Evolutionary conservation across 1,284 basidiomycete species (phyloP), one percentile per base, ranked within the genome.

Genomic region (Erythrobasidium hasegawianum): DNA sequence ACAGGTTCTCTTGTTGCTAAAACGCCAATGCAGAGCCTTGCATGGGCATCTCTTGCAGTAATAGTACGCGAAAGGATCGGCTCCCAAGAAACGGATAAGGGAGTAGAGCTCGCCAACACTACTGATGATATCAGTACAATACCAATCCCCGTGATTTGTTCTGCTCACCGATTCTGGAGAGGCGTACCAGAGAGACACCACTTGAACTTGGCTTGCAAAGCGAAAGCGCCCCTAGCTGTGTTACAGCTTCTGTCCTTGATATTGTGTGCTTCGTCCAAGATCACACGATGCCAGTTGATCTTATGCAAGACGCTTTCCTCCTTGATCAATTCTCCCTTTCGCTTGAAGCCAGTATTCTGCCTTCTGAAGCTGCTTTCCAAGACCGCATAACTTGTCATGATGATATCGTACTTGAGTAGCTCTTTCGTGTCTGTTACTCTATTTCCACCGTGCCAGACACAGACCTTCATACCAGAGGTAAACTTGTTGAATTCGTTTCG

Each of bases 161-260:
- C 16, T 18, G 26, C 57, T 22, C 26, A 59, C 57, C 64, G 53
- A 50, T 70, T 69, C 59, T 69, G 68, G 11, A 69, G 39, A 7
- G 68, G 94, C n/a, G 94, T 97, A n/a, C 95, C 96, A 26, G 93
- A 97, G 33, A 99, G 81, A 78, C 96, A 98, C 96, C 96, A 99
- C 69, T 86, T 86, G 72, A 86, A 91, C 67, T 84, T 84, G 64
- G 87, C 85, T 58, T 87, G 79, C 3, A 98, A 81, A 58, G 92
- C 89, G 76, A 98, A 99, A 0, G 92, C 84, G 10, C 91, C 93
- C 78, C 97, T 97, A 1, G 96, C 94, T 0, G 95, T 97, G 75
- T 97, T 97, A 0, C 92, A 95, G 1, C 86, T 80, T 14, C 96
- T 85, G 76, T 98, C 95, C 77, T 80, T 80, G 81, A 96, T 98